Conservation (phyloP, 1,284 basidiomycete species). For the Ustilago lituana region DNA sequence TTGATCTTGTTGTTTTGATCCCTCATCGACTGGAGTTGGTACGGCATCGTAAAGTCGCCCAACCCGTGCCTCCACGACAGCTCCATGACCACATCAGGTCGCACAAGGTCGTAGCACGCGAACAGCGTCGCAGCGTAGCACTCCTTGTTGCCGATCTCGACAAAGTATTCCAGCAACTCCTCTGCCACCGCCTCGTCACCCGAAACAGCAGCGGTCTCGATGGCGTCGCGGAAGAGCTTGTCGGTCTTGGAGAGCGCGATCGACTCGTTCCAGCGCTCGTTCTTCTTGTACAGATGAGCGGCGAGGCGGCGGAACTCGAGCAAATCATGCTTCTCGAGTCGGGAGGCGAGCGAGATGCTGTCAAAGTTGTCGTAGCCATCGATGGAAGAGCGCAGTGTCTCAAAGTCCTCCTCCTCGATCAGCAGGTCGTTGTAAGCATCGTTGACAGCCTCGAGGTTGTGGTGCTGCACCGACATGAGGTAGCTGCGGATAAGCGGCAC, state of each 20-base stretch:
- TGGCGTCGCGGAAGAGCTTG: conserved; percentile 94
- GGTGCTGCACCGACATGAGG: conserved; percentile 93
- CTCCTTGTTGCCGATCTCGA: conserved; percentile 97
- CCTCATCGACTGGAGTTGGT: conserved; percentile 81
- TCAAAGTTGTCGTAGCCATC: conserved; percentile 99
- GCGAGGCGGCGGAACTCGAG: conserved; percentile 91
- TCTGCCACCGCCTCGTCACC: conserved; percentile 84
- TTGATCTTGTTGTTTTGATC: conserved; percentile 53
- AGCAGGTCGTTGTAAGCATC: conserved; percentile 95
- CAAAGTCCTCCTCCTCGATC: conserved; percentile 98
- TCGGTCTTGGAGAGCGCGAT: conserved; percentile 93
- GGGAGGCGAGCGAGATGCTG: conserved; percentile 83
- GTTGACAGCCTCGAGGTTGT: conserved; percentile 96
- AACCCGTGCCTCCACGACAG: conserved; percentile 93
- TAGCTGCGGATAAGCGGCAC: conserved; percentile 94
- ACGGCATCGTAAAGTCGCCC: conserved; percentile 96
- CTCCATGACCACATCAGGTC: conserved; percentile 91
- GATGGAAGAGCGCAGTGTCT: conserved; percentile 92
- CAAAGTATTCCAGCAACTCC: conserved; percentile 83
- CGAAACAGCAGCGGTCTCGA: conserved; percentile 89
- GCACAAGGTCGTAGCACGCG: conserved; percentile 89
- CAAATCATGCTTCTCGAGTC: conserved; percentile 88
- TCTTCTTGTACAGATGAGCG: conserved; percentile 97
- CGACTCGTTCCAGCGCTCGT: conserved; percentile 91
- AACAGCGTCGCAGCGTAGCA: conserved; percentile 91